These are phyloP conservation scores for Naganishia albida DNA, from an alignment of 1,284 basidiomycete genomes.

Conservation along the genomic window DNA sequence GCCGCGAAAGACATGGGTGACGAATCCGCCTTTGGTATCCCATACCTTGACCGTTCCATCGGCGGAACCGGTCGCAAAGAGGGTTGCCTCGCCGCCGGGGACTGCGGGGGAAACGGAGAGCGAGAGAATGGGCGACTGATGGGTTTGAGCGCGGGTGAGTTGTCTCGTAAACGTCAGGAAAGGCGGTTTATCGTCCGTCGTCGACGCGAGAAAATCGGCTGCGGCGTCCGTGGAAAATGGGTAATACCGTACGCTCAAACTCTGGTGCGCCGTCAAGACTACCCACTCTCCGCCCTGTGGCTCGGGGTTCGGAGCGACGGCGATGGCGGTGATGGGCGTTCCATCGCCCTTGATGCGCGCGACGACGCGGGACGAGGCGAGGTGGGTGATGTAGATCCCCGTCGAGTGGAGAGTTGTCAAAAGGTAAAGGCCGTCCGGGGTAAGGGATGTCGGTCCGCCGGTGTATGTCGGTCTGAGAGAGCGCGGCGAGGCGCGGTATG, in stretches of 20 bases:
- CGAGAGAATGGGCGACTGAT: slow-evolving; percentile 90
- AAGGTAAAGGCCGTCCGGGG: slow-evolving; percentile 74
- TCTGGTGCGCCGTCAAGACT: slow-evolving; percentile 57
- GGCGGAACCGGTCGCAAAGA: slow-evolving; percentile 91
- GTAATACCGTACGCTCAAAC: slow-evolving; percentile 58
- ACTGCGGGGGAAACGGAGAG: slow-evolving; percentile 66
- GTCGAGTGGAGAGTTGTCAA: slow-evolving; percentile 72
- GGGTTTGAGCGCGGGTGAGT: slow-evolving; percentile 67
- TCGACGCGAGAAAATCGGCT: slow-evolving; percentile 26
- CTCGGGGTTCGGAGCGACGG: slow-evolving; percentile 50
- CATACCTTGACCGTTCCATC: slow-evolving; percentile 97
- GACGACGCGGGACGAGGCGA: slow-evolving; percentile 58
- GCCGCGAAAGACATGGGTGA: slow-evolving; percentile 93
- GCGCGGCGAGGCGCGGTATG: slow-evolving; percentile 50
- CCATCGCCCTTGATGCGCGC: slow-evolving; percentile 72
- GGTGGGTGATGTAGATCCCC: slow-evolving; percentile 4
- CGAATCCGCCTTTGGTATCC: slow-evolving; percentile 83
- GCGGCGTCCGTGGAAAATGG: slow-evolving; percentile 44
- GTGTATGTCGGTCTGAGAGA: slow-evolving; percentile 73
- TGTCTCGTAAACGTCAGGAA: slow-evolving; percentile 64
- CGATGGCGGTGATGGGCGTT: slow-evolving; percentile 58
- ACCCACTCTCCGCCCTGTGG: slow-evolving; percentile 36
- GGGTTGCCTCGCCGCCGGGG: slow-evolving; percentile 54
- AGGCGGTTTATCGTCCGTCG: slow-evolving; percentile 53
- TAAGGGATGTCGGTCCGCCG: slow-evolving; percentile 77